Evolutionary conservation across 768 basidiomycete species (phyloP), one percentile per base, ranked within the genome.

Genomic region (Boletus sp.): DNA sequence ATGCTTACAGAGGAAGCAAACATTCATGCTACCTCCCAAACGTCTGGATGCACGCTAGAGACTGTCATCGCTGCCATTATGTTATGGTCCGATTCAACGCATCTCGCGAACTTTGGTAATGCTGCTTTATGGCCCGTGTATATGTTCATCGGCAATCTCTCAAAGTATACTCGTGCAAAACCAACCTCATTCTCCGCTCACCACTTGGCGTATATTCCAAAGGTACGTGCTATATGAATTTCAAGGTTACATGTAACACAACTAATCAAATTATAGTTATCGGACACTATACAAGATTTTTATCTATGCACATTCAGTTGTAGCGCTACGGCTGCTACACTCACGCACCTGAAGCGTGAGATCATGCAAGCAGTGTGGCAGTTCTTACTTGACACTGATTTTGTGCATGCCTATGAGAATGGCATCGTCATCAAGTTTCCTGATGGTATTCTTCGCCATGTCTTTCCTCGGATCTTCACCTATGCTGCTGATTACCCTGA

Each of bases 401-500:
- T 73, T 18, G 7, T 66, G 0, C 10, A 63, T 0, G 61, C 68
- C 1, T 73, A 69, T 17, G 7, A 57, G 5, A 49, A 64, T 42
- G 68, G 70, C 0, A 59, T 70, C 0, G 50, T 67, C 0, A 61
- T 70, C 9, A 33, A 40, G 6, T 73, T 64, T 30, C 44, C 47
- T 1, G 65, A 73, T 54, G 64, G 70, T 0, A 41, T 68, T 0
- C 0, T 9, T 0, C 44, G 58, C 0, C n/a, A 54, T 3, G 56
- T 71, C 0, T 70, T 67, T 35, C 65, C 47, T 0, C 50, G 54
- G 0, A 49, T 72, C 0, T 68, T 73, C 40, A 63, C 70, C 0
- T 73, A 72, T 37, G 52, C 67, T 1, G 71, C 66, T 1, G 64
- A 71, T 52, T 72, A 72, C n/a, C 71, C 67, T 1, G 71, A 72